Evolutionary conservation across 768 basidiomycete species (phyloP).

Genomic region (Dentipellis sp.): DNA sequence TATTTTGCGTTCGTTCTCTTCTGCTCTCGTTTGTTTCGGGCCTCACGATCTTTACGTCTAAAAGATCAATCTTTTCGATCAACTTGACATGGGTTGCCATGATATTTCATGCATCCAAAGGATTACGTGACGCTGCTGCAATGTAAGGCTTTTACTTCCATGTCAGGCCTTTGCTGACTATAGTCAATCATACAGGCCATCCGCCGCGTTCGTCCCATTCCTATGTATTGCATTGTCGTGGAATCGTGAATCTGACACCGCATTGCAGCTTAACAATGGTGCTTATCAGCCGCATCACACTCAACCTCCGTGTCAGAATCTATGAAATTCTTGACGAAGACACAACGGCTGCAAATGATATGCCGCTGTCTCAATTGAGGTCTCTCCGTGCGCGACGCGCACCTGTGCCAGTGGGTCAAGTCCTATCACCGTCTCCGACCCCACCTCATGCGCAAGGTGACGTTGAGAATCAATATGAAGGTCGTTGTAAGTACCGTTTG

Average conservation of each 20-base stretch:
- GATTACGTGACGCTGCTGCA: constrained; percentile 10
- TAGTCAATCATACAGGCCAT: constrained; percentile 2
- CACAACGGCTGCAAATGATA: too few relatives aligned
- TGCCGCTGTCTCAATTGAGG: too few relatives aligned
- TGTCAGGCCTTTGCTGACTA: neutral
- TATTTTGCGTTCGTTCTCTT: constrained; percentile 11
- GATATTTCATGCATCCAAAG: constrained; percentile 12
- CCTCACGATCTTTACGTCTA: too few relatives aligned
- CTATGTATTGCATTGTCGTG: too few relatives aligned
- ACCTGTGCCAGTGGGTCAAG: too few relatives aligned
- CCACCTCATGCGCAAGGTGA: too few relatives aligned
- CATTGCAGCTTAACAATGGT: constrained; percentile 8
- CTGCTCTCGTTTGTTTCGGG: neutral
- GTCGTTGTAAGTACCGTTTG: too few relatives aligned
- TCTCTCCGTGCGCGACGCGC: too few relatives aligned
- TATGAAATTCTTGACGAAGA: too few relatives aligned
- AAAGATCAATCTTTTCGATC: constrained; percentile 12
- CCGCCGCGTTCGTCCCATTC: constrained; percentile 4
- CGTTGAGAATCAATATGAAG: too few relatives aligned
- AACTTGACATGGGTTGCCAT: constrained; percentile 12
- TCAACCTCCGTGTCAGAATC: constrained; percentile 11
- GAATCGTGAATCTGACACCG: too few relatives aligned
- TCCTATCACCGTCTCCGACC: too few relatives aligned
- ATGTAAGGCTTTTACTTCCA: constrained; percentile 3
- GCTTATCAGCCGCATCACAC: constrained; percentile 13